Conservation (phyloP, 352 stramenopile genomes). For the Thraustochytrium striatum region DNA sequence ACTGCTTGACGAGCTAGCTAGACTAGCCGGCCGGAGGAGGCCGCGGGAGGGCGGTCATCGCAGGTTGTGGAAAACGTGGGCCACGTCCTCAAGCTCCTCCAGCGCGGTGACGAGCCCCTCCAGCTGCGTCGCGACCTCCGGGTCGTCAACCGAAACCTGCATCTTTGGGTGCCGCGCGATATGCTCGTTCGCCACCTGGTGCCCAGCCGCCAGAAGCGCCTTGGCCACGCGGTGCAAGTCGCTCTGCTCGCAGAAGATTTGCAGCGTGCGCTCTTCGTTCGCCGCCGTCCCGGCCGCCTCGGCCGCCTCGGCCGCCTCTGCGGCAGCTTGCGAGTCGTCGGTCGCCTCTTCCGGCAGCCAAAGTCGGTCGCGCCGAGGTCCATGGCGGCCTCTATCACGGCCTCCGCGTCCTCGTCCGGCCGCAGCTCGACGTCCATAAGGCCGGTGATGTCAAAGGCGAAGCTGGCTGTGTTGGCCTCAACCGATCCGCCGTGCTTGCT, state of each 20-base stretch:
- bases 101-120: slow-evolving; percentile 14
- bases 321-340: background rate
- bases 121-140: background rate
- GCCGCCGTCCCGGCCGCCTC: too few relatives aligned
- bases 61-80: slow-evolving; percentile 47
- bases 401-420: background rate
- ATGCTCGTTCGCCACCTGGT: background rate
- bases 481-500: slow-evolving; percentile 39
- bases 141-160: background rate
- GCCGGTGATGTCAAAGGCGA: slow-evolving; percentile 17
- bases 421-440: background rate
- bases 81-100: slow-evolving; percentile 8
- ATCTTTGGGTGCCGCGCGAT: background rate
- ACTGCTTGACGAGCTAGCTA: too few relatives aligned
- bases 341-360: background rate
- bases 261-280: too few relatives aligned
- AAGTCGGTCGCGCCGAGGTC: slow-evolving; percentile 18
- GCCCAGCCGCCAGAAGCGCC: background rate
- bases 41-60: too few relatives aligned
- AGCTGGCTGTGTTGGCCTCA: slow-evolving; percentile 2
- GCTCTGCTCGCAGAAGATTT: slow-evolving; percentile 2
- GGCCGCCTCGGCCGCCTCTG: background rate
- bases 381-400: slow-evolving; percentile 3
- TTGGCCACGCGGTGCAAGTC: slow-evolving; percentile 3
- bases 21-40: too few relatives aligned